Conservation (phyloP, 768 basidiomycete species). For the Xerocomellus dryophilus region DNA sequence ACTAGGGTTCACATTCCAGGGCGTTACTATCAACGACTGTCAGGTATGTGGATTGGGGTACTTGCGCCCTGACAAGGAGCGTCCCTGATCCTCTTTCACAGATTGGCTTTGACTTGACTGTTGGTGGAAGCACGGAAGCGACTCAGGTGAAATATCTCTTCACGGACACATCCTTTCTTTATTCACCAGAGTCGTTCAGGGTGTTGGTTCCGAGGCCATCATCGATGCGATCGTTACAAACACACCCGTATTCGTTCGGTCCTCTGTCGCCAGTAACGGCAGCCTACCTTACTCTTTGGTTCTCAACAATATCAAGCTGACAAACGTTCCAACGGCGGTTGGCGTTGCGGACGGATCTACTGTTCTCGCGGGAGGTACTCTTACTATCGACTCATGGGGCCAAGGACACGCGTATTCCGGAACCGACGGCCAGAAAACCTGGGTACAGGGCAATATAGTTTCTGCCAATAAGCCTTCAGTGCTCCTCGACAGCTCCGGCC, state of each 20-base stretch:
- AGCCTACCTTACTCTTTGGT: conserved; percentile 34
- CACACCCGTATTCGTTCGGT: conserved; percentile 43
- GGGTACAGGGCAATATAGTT: conserved; percentile 47
- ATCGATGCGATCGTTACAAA: conserved; percentile 46
- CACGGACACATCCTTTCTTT: background rate
- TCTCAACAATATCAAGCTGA: conserved; percentile 36
- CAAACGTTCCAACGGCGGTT: conserved; percentile 35
- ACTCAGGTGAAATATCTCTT: conserved; percentile 29
- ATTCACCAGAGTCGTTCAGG: conserved; percentile 24
- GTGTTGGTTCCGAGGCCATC: conserved; percentile 41
- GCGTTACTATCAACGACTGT: conserved; percentile 44
- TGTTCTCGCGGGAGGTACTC: conserved; percentile 37
- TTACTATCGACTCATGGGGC: conserved; percentile 53
- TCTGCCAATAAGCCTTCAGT: conserved; percentile 48
- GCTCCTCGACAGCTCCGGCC: conserved; percentile 55
- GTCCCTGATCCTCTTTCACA: background rate
- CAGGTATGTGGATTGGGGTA: conserved; percentile 4
- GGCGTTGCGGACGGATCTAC: conserved; percentile 29
- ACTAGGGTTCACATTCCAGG: conserved; percentile 51
- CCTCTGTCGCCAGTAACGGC: conserved; percentile 32
- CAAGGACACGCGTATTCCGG: conserved; percentile 72
- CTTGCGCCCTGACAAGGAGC: background rate
- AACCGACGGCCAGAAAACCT: conserved; percentile 40
- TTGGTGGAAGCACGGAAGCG: conserved; percentile 34
- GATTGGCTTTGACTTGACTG: conserved; percentile 46